These are phyloP conservation scores for Tulasnella calospora DNA, from an alignment of 768 basidiomycete genomes.

Conservation along the genomic window DNA sequence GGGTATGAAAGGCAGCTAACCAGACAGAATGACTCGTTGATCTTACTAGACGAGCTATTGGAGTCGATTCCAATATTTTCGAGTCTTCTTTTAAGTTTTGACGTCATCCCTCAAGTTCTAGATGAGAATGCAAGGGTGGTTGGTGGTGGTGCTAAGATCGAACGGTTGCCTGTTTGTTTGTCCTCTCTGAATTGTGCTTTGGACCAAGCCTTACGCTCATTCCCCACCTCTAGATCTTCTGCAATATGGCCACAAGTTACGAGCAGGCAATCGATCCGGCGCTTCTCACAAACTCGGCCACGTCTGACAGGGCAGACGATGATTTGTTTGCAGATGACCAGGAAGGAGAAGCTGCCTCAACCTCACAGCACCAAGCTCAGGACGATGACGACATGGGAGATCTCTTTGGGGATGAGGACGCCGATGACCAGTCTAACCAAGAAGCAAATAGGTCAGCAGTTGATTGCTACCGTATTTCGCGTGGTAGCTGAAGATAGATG, in stretches of 20 bases:
- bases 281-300: neutral
- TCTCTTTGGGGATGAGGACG: slow-evolving; percentile 68
- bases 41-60: slow-evolving; percentile 52
- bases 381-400: slow-evolving; percentile 64
- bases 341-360: neutral
- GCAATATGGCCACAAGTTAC: neutral
- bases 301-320: neutral
- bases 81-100: slow-evolving; percentile 76
- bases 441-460: slow-evolving; percentile 4
- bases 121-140: neutral
- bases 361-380: slow-evolving; percentile 2
- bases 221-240: neutral
- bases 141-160: neutral
- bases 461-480: neutral
- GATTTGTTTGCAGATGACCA: neutral
- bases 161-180: neutral
- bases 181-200: neutral
- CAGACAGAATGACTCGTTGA: slow-evolving; percentile 81
- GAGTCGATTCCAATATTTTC: slow-evolving; percentile 69
- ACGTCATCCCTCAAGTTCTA: slow-evolving; percentile 34
- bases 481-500: neutral
- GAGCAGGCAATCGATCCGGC: neutral
- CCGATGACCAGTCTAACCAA: slow-evolving; percentile 31
- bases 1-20: slow-evolving; percentile 41
- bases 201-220: neutral